Conservation (phyloP, 2,329 filamentous ascomycete species). For the Colletotrichum eleusines region DNA sequence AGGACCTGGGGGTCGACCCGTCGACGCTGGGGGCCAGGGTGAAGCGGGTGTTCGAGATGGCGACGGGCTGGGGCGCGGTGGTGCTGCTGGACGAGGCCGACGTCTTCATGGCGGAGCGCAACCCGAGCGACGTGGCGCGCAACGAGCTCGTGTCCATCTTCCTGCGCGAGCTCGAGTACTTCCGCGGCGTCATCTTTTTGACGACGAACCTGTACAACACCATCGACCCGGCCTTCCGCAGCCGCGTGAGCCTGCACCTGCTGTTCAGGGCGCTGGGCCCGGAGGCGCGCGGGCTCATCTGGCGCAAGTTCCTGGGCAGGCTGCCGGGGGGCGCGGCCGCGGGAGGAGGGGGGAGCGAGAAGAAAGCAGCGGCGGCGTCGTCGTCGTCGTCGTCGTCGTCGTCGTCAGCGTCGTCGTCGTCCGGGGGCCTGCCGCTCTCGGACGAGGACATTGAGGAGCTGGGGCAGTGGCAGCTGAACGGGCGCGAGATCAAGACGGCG, state of each 20-base stretch:
- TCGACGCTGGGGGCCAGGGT: conserved; percentile 60
- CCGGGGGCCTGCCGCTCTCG: conserved; percentile 40
- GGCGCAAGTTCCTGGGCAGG: conserved; percentile 60
- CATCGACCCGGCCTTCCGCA: conserved; percentile 60
- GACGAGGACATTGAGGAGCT: conserved; percentile 56
- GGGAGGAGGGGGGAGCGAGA: neutral
- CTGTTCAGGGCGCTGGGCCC: conserved; percentile 56
- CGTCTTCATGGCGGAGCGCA: conserved; percentile 63
- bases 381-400: no score
- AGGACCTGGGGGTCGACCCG: conserved; percentile 61
- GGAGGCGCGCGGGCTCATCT: conserved; percentile 55
- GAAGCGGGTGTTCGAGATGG: conserved; percentile 60
- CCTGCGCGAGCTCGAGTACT: conserved; percentile 60
- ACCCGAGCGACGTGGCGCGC: conserved; percentile 58
- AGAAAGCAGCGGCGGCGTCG: no score
- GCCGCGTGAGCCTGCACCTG: conserved; percentile 61
- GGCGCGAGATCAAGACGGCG: conserved; percentile 61
- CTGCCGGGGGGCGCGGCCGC: no score
- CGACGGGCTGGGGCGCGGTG: conserved; percentile 63
- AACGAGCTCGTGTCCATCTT: conserved; percentile 64
- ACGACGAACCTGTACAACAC: conserved; percentile 58
- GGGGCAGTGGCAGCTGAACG: conserved; percentile 57
- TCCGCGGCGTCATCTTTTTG: conserved; percentile 59
- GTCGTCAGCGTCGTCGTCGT: neutral
- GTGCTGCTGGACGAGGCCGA: conserved; percentile 66